Conservation (phyloP, 257 asterid genomes). For the Agastache rugosa region DNA sequence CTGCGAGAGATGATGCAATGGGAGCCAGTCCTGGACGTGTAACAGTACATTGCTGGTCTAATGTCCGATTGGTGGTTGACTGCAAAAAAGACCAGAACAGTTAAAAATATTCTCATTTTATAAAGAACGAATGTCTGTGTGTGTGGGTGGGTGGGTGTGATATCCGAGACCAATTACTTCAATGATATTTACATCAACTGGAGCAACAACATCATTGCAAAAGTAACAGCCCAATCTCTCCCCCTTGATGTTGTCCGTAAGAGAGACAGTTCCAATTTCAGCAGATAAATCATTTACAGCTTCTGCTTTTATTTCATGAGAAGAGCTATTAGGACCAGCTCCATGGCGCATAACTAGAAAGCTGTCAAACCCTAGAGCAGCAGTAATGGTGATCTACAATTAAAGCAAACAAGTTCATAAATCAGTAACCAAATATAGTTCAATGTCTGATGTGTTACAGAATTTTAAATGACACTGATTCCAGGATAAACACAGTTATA, state of each 20-base stretch:
- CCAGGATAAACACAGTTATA: not conserved
- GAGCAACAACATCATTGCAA: slow-evolving; percentile 96
- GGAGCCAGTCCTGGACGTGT: slow-evolving; percentile 99
- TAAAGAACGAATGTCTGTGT: not conserved
- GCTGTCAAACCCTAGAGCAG: slow-evolving; percentile 97
- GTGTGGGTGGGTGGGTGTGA: not conserved
- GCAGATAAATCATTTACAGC: slow-evolving; percentile 43
- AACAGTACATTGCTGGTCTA: slow-evolving; percentile 98
- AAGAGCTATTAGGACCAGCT: slow-evolving; percentile 64
- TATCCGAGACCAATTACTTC: slow-evolving; percentile 12
- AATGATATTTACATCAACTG: slow-evolving; percentile 72
- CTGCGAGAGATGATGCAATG: slow-evolving; percentile 96
- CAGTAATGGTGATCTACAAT: slow-evolving; percentile 76
- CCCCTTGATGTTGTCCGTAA: slow-evolving; percentile 37
- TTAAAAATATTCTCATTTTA: slow-evolving; percentile 12
- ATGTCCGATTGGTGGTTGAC: slow-evolving; percentile 92
- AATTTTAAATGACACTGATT: slow-evolving; percentile 13
- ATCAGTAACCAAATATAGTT: slow-evolving; percentile 11
- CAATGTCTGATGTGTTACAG: slow-evolving; percentile 11
- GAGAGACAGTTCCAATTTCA: slow-evolving; percentile 47
- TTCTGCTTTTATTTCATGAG: slow-evolving; percentile 46
- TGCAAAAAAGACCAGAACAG: slow-evolving; percentile 41
- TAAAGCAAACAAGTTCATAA: slow-evolving; percentile 30
- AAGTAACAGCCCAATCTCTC: slow-evolving; percentile 94
- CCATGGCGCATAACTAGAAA: slow-evolving; percentile 99